Evolutionary conservation across 257 asterid genomes (phyloP).

Genomic region (Ballota nigra): DNA sequence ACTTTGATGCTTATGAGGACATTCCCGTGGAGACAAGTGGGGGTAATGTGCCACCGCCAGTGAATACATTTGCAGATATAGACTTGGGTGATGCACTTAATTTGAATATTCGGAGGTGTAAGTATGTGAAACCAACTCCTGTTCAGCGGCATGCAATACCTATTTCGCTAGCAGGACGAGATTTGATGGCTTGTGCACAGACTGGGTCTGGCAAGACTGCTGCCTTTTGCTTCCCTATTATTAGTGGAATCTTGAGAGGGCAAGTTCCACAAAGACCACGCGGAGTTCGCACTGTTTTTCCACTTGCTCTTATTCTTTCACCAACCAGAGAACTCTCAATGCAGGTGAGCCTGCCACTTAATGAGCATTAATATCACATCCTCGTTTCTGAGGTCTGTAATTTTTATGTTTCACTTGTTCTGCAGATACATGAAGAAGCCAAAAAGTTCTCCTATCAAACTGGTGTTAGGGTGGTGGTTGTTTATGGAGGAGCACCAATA

Average conservation of each 20-base stretch:
- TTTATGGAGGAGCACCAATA: constrained; percentile 83
- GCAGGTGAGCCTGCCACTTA: constrained; percentile 48
- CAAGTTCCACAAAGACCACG: constrained; percentile 58
- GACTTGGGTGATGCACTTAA: constrained; percentile 86
- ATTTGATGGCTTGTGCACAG: constrained; percentile 94
- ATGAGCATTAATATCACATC: background rate
- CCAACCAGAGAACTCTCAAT: constrained; percentile 87
- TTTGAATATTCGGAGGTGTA: constrained; percentile 76
- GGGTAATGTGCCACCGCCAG: constrained; percentile 76
- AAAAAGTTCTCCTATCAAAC: constrained; percentile 72
- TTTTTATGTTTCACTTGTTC: constrained; percentile 18
- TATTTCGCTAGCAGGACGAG: constrained; percentile 77
- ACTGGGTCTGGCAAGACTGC: constrained; percentile 94
- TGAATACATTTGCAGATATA: constrained; percentile 79
- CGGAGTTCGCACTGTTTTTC: constrained; percentile 65
- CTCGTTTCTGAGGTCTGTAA: background rate
- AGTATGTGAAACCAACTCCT: constrained; percentile 88
- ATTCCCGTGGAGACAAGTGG: constrained; percentile 95
- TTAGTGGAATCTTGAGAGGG: constrained; percentile 78
- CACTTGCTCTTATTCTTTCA: constrained; percentile 82
- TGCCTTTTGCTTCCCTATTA: constrained; percentile 88
- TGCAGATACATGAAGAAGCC: constrained; percentile 85
- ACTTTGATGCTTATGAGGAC: constrained; percentile 90
- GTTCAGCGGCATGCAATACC: constrained; percentile 87
- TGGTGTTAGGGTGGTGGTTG: constrained; percentile 76